Base-by-base conservation (phyloP, 2,329 filamentous ascomycete genomes). In the Aspergillus sp. region DNA sequence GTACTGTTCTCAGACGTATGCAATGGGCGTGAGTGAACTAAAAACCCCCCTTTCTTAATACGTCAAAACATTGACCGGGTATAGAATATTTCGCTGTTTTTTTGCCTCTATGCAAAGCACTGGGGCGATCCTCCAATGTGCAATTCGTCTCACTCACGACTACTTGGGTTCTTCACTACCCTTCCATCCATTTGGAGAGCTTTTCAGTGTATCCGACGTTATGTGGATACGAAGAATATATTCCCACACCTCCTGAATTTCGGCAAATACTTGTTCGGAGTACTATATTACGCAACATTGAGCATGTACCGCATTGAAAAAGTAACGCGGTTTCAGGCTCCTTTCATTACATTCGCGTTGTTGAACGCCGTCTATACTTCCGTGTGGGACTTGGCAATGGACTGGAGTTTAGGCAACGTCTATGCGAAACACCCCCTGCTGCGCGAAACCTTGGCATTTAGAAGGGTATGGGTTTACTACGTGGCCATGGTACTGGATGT, bases 311-410 rank as follows among this genome's bases (percentile, higher is more conserved):
- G 95, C 39, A 89, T 97, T 44, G 71, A 90, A 18, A 80, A 81
- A 42, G 81, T 78, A 0, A 75, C 76, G 1, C 71, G 75, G 1
- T 81, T 91, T 41, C 78, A 80, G 58, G 89, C 86, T 0, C 71
- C 91, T 1, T 98, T 96, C 71, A 88, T 96, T 60, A 82, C 85
- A 0, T 91, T 93, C 66, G 91, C 91, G 0, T 80, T 82, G n/a
- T 74, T 96, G 63, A 99, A 97, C 71, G 84, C 87, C 44, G 75
- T 96, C 26, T 98, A 97, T 73, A 88, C 84, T 65, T 91, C 88
- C 9, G 83, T 96, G 42, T 99, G 95, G 95, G 95, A 99, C 71
- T 78, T 99, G 2, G 86, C 91, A 62, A 97, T 98, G 90, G 95
- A 99, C 73, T 98, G 95, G 83, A 95, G 89, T 57, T 81, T 97